Evolutionary conservation across 1,284 basidiomycete species (phyloP).

Genomic region (Rhodotorula sp.): DNA sequence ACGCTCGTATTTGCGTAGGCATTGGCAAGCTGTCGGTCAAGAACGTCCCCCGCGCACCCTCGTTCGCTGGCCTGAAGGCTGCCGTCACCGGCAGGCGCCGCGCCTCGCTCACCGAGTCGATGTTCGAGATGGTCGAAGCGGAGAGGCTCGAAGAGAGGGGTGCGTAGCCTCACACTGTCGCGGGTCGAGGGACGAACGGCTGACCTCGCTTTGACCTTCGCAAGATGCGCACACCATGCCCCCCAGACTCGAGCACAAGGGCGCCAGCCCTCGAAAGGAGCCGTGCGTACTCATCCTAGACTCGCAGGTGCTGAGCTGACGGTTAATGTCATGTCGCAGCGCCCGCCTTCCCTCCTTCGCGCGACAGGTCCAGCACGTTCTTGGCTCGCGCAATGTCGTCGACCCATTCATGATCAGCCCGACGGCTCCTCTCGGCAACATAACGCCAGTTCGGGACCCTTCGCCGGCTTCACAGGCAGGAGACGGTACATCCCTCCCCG

Average conservation of each 20-base stretch:
- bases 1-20: neutral
- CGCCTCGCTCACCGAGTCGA: constrained; percentile 3
- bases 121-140: constrained; percentile 16
- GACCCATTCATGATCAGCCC: neutral
- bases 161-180: neutral
- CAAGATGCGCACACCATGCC: constrained; percentile 7
- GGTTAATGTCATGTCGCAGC: neutral
- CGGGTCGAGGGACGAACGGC: accelerated
- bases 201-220: neutral
- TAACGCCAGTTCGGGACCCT: too few relatives aligned
- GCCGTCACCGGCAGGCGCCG: constrained; percentile 2
- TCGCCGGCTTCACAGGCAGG: too few relatives aligned
- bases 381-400: constrained; percentile 16
- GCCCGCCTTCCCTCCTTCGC: constrained; percentile 21
- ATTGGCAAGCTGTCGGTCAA: constrained; percentile 24
- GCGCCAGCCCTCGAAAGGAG: neutral
- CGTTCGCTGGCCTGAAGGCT: constrained; percentile 16
- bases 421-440: neutral
- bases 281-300: neutral
- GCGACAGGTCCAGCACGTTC: constrained; percentile 10
- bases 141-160: neutral
- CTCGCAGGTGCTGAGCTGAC: neutral
- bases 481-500: too few relatives aligned
- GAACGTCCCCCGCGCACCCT: constrained; percentile 14
- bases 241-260: neutral